Evolutionary conservation across 768 basidiomycete genomes (phyloP).

Genomic region (Coprinopsis cinerea): DNA sequence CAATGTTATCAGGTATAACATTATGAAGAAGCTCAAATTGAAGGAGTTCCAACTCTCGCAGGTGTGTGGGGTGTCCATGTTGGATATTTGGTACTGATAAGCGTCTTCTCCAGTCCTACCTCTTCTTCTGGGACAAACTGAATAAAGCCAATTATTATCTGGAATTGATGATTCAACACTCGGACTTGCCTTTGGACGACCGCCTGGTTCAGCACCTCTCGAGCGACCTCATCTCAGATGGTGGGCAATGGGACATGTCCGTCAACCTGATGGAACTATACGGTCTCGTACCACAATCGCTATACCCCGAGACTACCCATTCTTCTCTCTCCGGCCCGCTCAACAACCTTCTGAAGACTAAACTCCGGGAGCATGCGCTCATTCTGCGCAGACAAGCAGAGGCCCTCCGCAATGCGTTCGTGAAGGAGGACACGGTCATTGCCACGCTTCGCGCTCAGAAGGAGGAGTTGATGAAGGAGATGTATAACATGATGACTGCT

Average conservation of each 20-base stretch:
- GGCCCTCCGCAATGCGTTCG: conserved; percentile 42
- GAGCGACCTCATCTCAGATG: conserved; percentile 76
- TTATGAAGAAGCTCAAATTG: conserved; percentile 82
- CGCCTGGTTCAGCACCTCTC: conserved; percentile 77
- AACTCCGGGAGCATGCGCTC: conserved; percentile 87
- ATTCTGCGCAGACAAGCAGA: conserved; percentile 62
- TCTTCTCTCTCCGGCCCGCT: conserved; percentile 70
- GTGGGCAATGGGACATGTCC: conserved; percentile 95
- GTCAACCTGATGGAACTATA: conserved; percentile 59
- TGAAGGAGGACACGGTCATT: conserved; percentile 42
- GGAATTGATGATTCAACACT: conserved; percentile 78
- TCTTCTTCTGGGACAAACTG: conserved; percentile 96
- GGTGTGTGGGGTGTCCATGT: conserved; percentile 25
- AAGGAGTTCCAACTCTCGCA: conserved; percentile 91
- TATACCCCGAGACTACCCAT: conserved; percentile 82
- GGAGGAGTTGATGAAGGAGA: conserved; percentile 74
- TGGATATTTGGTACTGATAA: neutral
- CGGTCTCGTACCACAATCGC: conserved; percentile 77
- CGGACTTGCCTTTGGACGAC: conserved; percentile 74
- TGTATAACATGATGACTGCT: conserved; percentile 80
- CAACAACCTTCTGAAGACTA: conserved; percentile 78
- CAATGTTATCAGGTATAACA: conserved; percentile 74
- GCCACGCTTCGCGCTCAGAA: conserved; percentile 73
- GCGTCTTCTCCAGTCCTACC: conserved; percentile 51
- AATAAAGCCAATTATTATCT: conserved; percentile 93